Evolutionary conservation across 1,139 yeast genomes (phyloP).

Genomic region (Pichia sp.): DNA sequence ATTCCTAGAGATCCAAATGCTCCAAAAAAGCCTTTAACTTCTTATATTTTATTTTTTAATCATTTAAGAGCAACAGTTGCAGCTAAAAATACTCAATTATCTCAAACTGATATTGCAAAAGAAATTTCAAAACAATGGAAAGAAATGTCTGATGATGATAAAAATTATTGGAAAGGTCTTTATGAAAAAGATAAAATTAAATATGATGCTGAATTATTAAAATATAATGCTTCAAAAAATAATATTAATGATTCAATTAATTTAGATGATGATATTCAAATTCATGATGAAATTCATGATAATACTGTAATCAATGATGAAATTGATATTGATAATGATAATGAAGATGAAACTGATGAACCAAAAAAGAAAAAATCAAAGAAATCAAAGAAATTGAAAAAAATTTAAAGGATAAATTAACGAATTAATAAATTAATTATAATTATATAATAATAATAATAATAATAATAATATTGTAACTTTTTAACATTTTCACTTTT

Average conservation of each 20-base stretch:
- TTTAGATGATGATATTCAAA: background rate
- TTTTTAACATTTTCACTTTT: too few relatives aligned
- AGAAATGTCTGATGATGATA: slow-evolving; percentile 57
- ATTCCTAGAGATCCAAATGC: slow-evolving; percentile 58
- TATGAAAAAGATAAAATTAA: slow-evolving; percentile 59
- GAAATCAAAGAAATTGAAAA: slow-evolving; percentile 33
- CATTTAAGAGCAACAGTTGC: slow-evolving; percentile 57
- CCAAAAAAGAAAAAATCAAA: slow-evolving; percentile 30
- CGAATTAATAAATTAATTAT: too few relatives aligned
- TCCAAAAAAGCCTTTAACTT: slow-evolving; percentile 66
- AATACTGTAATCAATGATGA: background rate
- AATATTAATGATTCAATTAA: background rate
- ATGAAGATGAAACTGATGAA: slow-evolving; percentile 31
- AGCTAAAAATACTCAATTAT: slow-evolving; percentile 49
- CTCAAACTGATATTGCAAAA: slow-evolving; percentile 72
- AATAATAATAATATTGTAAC: too few relatives aligned
- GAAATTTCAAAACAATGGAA: slow-evolving; percentile 78
- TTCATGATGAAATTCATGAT: background rate
- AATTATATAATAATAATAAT: too few relatives aligned
- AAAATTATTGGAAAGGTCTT: slow-evolving; percentile 68
- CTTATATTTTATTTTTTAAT: slow-evolving; percentile 72
- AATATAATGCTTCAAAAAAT: slow-evolving; percentile 41
- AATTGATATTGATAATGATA: slow-evolving; percentile 20
- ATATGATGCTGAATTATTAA: slow-evolving; percentile 60
- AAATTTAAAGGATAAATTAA: slow-evolving; percentile 1